Conservation (phyloP, 2,329 filamentous ascomycete genomes). For the Rutstroemia sp. region DNA sequence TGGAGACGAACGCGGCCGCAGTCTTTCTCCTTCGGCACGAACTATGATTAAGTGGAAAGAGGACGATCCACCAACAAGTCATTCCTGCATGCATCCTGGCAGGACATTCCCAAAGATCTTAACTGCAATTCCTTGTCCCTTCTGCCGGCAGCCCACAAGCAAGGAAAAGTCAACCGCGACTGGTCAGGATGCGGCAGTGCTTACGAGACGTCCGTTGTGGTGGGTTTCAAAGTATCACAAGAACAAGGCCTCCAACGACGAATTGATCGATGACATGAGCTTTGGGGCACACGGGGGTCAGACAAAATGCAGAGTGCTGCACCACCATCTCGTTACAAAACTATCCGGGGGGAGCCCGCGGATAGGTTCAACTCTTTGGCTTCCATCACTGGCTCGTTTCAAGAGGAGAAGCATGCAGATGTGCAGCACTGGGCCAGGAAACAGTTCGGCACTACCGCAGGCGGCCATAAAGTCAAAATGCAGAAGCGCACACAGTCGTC, state of each 20-base stretch:
- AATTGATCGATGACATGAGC: too few relatives aligned
- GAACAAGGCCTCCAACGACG: too few relatives aligned
- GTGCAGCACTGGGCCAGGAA: too few relatives aligned
- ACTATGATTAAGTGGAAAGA: not conserved
- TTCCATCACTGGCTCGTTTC: too few relatives aligned
- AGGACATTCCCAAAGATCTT: not conserved
- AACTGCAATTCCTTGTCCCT: not conserved
- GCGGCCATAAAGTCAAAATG: not conserved
- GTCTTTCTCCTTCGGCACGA: not conserved
- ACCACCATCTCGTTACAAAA: too few relatives aligned
- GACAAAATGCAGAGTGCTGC: too few relatives aligned
- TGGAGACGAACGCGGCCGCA: not conserved
- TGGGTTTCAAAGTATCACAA: not conserved
- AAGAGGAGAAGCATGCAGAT: too few relatives aligned
- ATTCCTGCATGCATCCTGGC: not conserved
- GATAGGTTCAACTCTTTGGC: too few relatives aligned
- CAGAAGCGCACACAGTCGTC: constrained; percentile 11
- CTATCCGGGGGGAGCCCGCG: too few relatives aligned
- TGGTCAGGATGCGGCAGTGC: not conserved
- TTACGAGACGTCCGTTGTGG: not conserved
- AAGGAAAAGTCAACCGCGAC: not conserved
- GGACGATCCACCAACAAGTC: not conserved
- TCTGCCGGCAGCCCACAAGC: not conserved
- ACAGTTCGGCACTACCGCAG: not conserved
- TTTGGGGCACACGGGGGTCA: too few relatives aligned